Evolutionary conservation across 805 yeast genomes (phyloP), one percentile per base, ranked within the genome.

Genomic region (Teunomyces pallodes): DNA sequence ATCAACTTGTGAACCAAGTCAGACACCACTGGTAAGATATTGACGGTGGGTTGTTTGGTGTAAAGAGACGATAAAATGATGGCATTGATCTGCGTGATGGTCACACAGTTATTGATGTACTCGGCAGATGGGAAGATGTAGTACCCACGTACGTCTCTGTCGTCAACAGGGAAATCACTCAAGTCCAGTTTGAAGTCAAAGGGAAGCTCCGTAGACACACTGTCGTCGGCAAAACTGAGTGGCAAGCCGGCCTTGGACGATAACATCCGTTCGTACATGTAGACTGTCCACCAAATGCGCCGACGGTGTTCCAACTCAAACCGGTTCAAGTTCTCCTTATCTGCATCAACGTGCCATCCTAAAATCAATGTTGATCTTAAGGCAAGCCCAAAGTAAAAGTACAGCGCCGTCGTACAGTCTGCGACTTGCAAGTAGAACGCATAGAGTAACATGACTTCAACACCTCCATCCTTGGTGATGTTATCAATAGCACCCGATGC

Each of bases 331-430:
- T 70, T 64, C 52, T 83, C 89, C 55, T 82, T 81, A 50, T 86
- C 91, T 6, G 89, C 84, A 66, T 87, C 94, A 2, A 87, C 94
- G 62, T 87, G 95, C 82, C 86, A 78, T 2, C 95, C 95, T 24
- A 86, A 64, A 42, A 86, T 81, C 46, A 87, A 69, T 6, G 90
- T 82, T 0, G 91, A 82, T 49, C 91, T 72, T 32, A 87, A 63
- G 0, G 92, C 92, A 49, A 84, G 75, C 2, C 91, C 91, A 65
- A 87, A 85, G 64, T 86, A 87, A 58, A 87, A 85, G 57, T 87
- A 87, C 3, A 91, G 85, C 0, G 91, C 87, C 6, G 86, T 84
- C 1, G 91, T 87, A 59, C 90, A 85, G 60, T 87, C 95, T 0
- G 92, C 92, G 26, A 87, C 92, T 62, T 87, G 95, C 28, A 87